phyloP scores from a whole-genome alignment of 2,329 filamentous ascomycete genomes.

The Claviceps sorghi region DNA sequence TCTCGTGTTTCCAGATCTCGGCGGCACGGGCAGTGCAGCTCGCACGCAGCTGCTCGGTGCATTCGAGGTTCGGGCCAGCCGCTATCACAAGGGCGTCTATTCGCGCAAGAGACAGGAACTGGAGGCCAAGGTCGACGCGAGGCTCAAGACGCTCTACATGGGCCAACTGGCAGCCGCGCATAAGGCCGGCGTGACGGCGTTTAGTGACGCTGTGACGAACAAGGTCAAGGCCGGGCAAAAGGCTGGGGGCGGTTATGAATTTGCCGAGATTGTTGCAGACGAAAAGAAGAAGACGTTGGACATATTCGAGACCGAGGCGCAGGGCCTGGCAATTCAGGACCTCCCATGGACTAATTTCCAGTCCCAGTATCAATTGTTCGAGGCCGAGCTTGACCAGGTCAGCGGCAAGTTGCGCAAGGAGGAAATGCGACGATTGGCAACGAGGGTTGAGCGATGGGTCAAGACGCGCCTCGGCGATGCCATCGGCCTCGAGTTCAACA shows the following conservation, averaged over 20 bases:
- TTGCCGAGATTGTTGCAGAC: conserved; percentile 77
- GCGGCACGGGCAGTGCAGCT: conserved; percentile 55
- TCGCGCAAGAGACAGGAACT: conserved; percentile 72
- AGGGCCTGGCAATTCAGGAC: conserved; percentile 61
- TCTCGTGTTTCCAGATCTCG: conserved; percentile 59
- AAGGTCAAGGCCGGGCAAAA: conserved; percentile 89
- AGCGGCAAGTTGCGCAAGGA: conserved; percentile 76
- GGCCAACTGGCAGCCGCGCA: conserved; percentile 81
- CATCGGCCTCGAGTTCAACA: conserved; percentile 88
- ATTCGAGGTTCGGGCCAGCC: conserved; percentile 83
- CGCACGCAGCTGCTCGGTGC: conserved; percentile 59
- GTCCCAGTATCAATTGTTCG: conserved; percentile 63
- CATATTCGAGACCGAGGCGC: conserved; percentile 62
- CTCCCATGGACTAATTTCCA: conserved; percentile 78
- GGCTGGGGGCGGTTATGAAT: conserved; percentile 80
- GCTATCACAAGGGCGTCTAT: conserved; percentile 96
- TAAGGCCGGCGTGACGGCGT: conserved; percentile 70
- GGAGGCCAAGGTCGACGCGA: conserved; percentile 71
- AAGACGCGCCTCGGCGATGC: conserved; percentile 75
- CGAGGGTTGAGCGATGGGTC: conserved; percentile 86
- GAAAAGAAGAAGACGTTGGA: conserved; percentile 66
- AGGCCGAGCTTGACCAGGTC: conserved; percentile 82
- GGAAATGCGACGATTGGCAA: conserved; percentile 87
- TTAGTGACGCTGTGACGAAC: conserved; percentile 72
- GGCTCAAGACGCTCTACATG: conserved; percentile 75